phyloP scores from a whole-genome alignment of 1,139 yeast genomes.

The Yamadazyma atmosphaerica region DNA sequence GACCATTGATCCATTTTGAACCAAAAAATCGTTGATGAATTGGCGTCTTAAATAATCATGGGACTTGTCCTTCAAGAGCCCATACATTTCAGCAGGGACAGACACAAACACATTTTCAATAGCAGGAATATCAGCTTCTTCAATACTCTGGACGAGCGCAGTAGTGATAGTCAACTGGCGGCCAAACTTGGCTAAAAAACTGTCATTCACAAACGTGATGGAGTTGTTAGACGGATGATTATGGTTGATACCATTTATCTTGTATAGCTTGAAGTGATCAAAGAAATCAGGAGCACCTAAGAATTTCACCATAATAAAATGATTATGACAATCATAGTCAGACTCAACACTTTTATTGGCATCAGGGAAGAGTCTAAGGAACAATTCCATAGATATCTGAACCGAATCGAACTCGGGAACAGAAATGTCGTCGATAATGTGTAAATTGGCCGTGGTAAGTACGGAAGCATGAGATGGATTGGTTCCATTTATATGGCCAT shows the following conservation, averaged over 20 bases:
- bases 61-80: conserved; percentile 30
- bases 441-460: conserved; percentile 28
- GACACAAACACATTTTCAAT: conserved; percentile 36
- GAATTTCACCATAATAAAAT: conserved; percentile 35
- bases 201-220: conserved; percentile 40
- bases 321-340: conserved; percentile 12
- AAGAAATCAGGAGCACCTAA: conserved; percentile 49
- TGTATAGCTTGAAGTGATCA: conserved; percentile 33
- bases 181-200: conserved; percentile 32
- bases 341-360: conserved; percentile 15
- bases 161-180: conserved; percentile 34
- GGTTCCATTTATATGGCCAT: background rate
- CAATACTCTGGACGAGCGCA: conserved; percentile 34
- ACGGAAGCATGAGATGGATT: conserved; percentile 5
- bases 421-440: conserved; percentile 33
- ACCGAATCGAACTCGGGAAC: conserved; percentile 28
- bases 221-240: conserved; percentile 19
- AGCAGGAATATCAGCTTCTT: conserved; percentile 25
- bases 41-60: conserved; percentile 27
- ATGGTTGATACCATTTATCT: conserved; percentile 31
- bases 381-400: conserved; percentile 37
- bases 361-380: conserved; percentile 31
- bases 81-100: conserved; percentile 47
- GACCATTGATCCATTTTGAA: conserved; percentile 33
- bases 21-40: conserved; percentile 27